A percentile compares a stretch with the other conserved stretches of the same genome.
Conservation (phyloP, 441 rosid species). For the Erodium chrysanthum region DNA sequence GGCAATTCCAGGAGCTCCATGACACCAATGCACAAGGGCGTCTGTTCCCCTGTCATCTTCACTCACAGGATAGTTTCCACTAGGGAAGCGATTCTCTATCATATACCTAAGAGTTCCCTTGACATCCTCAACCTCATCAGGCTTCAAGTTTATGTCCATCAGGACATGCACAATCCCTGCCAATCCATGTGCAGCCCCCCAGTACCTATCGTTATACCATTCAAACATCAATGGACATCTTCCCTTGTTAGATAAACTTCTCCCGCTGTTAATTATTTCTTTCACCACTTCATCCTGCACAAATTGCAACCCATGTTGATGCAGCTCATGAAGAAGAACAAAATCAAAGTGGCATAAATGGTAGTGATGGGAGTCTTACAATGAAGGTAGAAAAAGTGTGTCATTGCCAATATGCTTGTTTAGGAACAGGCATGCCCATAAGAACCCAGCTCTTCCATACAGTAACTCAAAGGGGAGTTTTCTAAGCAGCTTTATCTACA, state of each 20-base stretch:
- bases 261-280: slow-evolving; percentile 45
- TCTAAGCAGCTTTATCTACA: slow-evolving; percentile 41
- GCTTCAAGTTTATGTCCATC: slow-evolving; percentile 56
- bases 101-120: slow-evolving; percentile 54
- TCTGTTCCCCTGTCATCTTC: slow-evolving; percentile 45
- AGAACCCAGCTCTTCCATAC: slow-evolving; percentile 56
- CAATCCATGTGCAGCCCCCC: slow-evolving; percentile 73
- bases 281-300: slow-evolving; percentile 42
- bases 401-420: slow-evolving; percentile 48
- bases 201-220: slow-evolving; percentile 62
- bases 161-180: slow-evolving; percentile 59
- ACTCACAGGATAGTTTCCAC: slow-evolving; percentile 59
- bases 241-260: slow-evolving; percentile 32
- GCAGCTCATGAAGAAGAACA: background rate
- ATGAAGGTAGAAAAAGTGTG: slow-evolving; percentile 32
- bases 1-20: slow-evolving; percentile 63
- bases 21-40: slow-evolving; percentile 68
- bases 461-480: slow-evolving; percentile 47
- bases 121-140: slow-evolving; percentile 48
- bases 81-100: slow-evolving; percentile 44
- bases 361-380: slow-evolving; percentile 22
- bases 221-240: slow-evolving; percentile 60
- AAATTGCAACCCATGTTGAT: slow-evolving; percentile 10
- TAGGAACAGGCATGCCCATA: slow-evolving; percentile 59
- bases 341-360: background rate